Conservation (phyloP, 257 asterid genomes). For the Plantago major region DNA sequence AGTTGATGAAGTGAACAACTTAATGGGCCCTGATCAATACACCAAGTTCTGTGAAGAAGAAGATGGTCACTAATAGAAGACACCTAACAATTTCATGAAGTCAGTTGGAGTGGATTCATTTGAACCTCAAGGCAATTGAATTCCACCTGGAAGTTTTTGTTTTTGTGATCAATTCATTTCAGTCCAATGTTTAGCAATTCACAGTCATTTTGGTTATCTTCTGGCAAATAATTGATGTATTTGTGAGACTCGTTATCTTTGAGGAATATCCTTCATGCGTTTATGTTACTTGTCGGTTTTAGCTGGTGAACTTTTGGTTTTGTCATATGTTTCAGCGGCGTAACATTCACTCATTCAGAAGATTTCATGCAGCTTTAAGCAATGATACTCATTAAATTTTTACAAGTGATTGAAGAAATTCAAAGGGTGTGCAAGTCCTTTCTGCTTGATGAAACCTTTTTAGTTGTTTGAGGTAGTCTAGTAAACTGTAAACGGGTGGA, state of each 20-base stretch:
- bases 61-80: conserved; percentile 59
- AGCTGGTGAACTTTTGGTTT: not conserved
- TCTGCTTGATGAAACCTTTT: no score
- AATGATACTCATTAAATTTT: no score
- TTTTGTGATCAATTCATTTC: not conserved
- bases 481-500: no score
- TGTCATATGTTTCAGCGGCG: no score
- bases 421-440: no score
- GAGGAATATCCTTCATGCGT: not conserved
- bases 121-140: not conserved
- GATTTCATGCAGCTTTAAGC: no score
- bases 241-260: conserved; percentile 3
- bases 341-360: no score
- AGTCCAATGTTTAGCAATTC: conserved; percentile 18
- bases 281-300: not conserved
- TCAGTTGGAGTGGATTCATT: conserved; percentile 10
- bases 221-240: conserved; percentile 13
- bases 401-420: no score
- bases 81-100: conserved; percentile 1
- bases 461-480: no score
- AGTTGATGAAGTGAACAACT: conserved; percentile 41
- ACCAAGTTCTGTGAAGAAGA: conserved; percentile 84
- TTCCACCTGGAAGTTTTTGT: no score
- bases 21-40: conserved; percentile 66
- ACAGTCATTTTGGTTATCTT: conserved; percentile 15